Base-by-base conservation (phyloP, 73 alveolate genomes). In the Durusdinium trenchii region DNA sequence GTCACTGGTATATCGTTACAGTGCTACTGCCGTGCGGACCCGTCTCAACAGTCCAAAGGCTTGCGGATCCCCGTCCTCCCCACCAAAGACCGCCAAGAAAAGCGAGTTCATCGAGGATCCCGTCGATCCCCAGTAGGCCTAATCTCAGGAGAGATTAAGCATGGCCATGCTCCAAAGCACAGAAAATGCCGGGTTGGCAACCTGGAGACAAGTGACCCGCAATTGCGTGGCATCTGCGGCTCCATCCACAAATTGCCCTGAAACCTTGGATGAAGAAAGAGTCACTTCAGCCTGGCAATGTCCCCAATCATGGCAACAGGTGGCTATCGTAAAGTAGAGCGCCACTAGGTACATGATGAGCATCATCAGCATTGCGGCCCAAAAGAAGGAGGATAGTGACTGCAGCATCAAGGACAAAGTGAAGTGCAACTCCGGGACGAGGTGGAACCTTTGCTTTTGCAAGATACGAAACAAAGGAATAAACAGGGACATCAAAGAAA, bases 361-460 rank as follows among this genome's bases (percentile, higher is more conserved):
- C 75, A 89, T 67, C 96, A 89, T 89, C 86, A 89, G 96, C 84
- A 89, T n/a, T 38, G 96, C 96, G 20, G 96, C 96, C 96, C 96
- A 89, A 51, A 89, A 89, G 78, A 89, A 89, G 52, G 96, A 89
- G 30, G 96, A 61, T 42, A 69, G 45, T 16, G 96, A 89, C 60
- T 48, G 62, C 86, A 43, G 47, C 96, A 89, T 89, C 71, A 89
- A 40, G 73, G 96, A 61, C 54, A 89, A 48, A 7, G 96, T 89
- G 71, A 89, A 89, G 71, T 89, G 67, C 57, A 89, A 40, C 86
- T 89, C 96, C 9, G 96, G 96, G 38, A 89, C 96, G 86, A 89
- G 28, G 36, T 89, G 96, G 48, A 89, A 89, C 67, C 95, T 87
- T 64, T 23, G 61, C n/a, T n/a, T n/a, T n/a, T n/a, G n/a, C n/a